Evolutionary conservation across 2,329 filamentous ascomycete species (phyloP).

Genomic region (Colletotrichum costaricense): DNA sequence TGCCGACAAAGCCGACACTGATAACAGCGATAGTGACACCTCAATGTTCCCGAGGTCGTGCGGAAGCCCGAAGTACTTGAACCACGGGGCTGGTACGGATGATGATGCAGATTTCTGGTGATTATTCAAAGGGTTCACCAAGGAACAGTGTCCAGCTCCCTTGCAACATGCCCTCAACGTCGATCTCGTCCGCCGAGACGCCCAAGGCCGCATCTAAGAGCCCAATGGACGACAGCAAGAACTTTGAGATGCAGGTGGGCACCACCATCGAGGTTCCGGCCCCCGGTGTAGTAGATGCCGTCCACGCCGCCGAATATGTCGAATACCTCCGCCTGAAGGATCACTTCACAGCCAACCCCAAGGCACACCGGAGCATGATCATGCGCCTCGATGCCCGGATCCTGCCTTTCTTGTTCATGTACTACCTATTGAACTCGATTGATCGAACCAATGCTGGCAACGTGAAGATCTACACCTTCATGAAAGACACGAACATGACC

Average conservation of each 20-base stretch:
- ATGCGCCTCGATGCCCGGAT: neutral
- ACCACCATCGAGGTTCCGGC: neutral
- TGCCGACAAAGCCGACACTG: too few species aligned
- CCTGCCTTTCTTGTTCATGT: neutral
- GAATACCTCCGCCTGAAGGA: too few species aligned
- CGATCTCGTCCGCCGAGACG: neutral
- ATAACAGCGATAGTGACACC: too few species aligned
- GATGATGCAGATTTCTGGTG: too few species aligned
- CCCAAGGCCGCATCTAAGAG: neutral
- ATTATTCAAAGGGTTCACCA: too few species aligned
- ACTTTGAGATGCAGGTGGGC: neutral
- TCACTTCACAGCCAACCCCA: neutral
- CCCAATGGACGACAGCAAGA: constrained; percentile 2
- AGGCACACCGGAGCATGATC: constrained; percentile 3
- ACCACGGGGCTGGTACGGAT: too few species aligned
- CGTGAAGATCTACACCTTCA: constrained; percentile 6
- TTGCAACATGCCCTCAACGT: neutral
- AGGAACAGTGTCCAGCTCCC: too few species aligned
- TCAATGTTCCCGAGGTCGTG: too few species aligned
- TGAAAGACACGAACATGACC: constrained; percentile 6
- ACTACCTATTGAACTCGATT: constrained; percentile 7
- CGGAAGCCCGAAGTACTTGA: too few species aligned
- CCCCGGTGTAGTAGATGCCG: too few species aligned
- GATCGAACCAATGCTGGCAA: constrained; percentile 5
- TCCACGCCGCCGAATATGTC: too few species aligned